Conservation (phyloP, 176 grass and related monocot species). For the Aegilops longissima region DNA sequence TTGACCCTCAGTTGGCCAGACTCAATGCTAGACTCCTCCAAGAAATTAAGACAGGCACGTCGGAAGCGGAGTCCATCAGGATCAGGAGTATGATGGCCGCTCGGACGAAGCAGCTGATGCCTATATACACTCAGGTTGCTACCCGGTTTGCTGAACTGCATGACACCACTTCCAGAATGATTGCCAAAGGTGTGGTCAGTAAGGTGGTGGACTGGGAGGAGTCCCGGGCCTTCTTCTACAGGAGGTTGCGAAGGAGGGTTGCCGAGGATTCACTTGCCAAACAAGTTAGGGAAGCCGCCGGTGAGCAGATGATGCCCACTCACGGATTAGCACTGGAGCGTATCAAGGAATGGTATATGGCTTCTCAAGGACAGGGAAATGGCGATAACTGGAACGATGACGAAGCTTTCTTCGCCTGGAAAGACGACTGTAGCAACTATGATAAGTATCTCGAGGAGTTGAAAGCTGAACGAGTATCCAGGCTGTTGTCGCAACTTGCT, state of each 20-base stretch:
- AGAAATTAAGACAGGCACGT: conserved; percentile 34
- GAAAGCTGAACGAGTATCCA: conserved; percentile 57
- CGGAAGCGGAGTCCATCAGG: conserved; percentile 44
- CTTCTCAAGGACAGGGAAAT: conserved; percentile 28
- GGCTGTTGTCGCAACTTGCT: conserved; percentile 55
- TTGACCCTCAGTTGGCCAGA: conserved; percentile 68
- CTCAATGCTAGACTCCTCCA: conserved; percentile 60
- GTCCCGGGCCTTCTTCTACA: conserved; percentile 85
- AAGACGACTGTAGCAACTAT: conserved; percentile 72
- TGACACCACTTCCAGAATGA: conserved; percentile 87
- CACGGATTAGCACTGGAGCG: conserved; percentile 50
- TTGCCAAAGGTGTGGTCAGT: conserved; percentile 72
- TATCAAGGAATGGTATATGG: conserved; percentile 74
- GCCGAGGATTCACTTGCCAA: conserved; percentile 65
- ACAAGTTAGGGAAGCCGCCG: conserved; percentile 66
- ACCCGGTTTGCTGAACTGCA: conserved; percentile 91
- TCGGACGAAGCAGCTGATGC: conserved; percentile 74
- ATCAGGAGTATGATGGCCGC: conserved; percentile 41
- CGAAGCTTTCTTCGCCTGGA: conserved; percentile 87
- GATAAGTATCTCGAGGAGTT: conserved; percentile 64
- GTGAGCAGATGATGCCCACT: conserved; percentile 42
- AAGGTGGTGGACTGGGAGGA: conserved; percentile 84
- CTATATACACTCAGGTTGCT: conserved; percentile 93
- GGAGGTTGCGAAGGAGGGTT: conserved; percentile 75
- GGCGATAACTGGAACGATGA: conserved; percentile 70